phyloP scores from a whole-genome alignment of 176 grass and related monocot species.

The Oryza officinalis region DNA sequence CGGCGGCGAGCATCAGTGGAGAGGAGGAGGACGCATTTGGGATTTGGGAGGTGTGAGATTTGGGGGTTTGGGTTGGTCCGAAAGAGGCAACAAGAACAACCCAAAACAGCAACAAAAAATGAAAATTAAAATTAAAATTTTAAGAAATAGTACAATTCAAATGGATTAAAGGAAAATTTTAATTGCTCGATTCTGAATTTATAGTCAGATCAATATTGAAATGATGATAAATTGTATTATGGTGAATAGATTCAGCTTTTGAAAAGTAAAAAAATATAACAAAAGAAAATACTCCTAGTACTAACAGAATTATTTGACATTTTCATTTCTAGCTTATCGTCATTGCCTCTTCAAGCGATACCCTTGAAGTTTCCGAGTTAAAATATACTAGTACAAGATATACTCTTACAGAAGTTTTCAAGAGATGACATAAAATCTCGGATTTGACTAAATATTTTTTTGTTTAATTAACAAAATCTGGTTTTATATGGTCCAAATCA shows the following conservation, averaged over 20 bases:
- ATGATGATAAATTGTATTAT: too few relatives aligned
- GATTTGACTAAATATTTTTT: not conserved
- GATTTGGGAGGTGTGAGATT: constrained; percentile 19
- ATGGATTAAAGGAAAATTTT: too few relatives aligned
- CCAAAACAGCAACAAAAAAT: too few relatives aligned
- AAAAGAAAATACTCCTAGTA: not conserved
- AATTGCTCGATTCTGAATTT: too few relatives aligned
- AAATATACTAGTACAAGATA: not conserved
- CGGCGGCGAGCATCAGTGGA: constrained; percentile 21
- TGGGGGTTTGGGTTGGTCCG: constrained; percentile 27
- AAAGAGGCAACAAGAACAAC: constrained; percentile 36
- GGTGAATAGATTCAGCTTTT: not conserved
- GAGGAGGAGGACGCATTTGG: constrained; percentile 19
- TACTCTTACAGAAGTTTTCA: not conserved
- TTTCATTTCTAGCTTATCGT: not conserved
- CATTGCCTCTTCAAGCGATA: not conserved
- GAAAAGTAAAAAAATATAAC: not conserved
- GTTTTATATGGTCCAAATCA: not conserved
- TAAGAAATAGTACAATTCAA: too few relatives aligned
- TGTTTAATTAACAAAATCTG: not conserved
- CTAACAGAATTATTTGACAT: not conserved
- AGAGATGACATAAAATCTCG: not conserved
- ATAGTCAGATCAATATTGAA: too few relatives aligned
- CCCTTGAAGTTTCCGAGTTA: not conserved
- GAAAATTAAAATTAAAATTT: too few relatives aligned